A percentile compares a stretch with the other conserved stretches of the same genome.
These are phyloP conservation scores for Magnusiomyces suaveolens DNA, from an alignment of 1,139 yeast species.

Conservation along the genomic window DNA sequence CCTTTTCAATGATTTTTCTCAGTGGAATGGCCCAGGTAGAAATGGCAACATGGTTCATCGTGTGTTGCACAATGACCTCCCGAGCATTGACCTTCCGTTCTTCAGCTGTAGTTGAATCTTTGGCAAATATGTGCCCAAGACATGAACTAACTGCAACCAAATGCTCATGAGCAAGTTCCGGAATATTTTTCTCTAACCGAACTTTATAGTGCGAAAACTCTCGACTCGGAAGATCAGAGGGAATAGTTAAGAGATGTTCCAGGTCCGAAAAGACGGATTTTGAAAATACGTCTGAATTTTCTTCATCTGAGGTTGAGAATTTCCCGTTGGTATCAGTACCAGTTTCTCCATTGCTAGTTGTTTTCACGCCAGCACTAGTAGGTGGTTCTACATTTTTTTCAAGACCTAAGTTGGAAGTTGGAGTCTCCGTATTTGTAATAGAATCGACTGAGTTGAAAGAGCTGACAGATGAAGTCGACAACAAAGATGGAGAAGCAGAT, in stretches of 20 bases:
- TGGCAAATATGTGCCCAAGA: neutral
- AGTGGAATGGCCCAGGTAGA: constrained; percentile 50
- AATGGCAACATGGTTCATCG: constrained; percentile 44
- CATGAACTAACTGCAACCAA: constrained; percentile 20
- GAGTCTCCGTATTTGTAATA: neutral
- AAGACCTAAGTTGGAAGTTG: neutral
- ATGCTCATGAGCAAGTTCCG: constrained; percentile 21
- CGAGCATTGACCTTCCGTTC: constrained; percentile 20
- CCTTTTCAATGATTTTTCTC: constrained; percentile 39
- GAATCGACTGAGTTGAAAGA: neutral
- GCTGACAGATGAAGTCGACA: neutral
- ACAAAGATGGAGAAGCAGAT: neutral
- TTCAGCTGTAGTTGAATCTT: neutral
- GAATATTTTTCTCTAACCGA: constrained; percentile 27
- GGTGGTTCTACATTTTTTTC: neutral
- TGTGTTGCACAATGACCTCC: constrained; percentile 36
- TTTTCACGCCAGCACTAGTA: neutral
- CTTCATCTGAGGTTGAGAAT: neutral
- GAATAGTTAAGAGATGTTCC: constrained; percentile 16
- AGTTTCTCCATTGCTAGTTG: neutral
- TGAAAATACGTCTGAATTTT: neutral
- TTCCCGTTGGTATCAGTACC: too few species aligned
- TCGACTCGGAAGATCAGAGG: constrained; percentile 28
- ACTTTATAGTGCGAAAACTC: constrained; percentile 35
- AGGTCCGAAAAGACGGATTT: constrained; percentile 6